phyloP scores from a whole-genome alignment of 768 basidiomycete genomes.

The Cystofilobasidium macerans region DNA sequence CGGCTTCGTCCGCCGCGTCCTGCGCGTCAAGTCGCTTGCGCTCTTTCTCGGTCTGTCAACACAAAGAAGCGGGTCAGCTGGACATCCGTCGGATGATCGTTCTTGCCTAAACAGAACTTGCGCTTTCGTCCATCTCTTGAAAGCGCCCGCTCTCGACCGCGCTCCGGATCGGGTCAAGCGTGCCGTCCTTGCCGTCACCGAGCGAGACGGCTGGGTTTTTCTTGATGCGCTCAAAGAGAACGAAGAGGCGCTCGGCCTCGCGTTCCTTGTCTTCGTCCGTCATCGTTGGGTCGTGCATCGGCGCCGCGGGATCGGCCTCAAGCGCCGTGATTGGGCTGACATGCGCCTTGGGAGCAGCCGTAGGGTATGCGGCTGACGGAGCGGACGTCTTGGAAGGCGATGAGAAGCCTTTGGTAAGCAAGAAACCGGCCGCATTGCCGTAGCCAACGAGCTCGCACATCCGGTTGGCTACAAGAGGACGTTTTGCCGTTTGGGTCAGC shows the following conservation, averaged over 20 bases:
- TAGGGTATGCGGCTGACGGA: slow-evolving; percentile 35
- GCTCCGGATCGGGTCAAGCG: slow-evolving; percentile 42
- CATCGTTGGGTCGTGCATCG: slow-evolving; percentile 48
- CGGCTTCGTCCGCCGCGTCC: slow-evolving; percentile 18
- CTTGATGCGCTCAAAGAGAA: slow-evolving; percentile 80
- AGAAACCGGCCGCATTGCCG: slow-evolving; percentile 86
- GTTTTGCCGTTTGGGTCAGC: too few relatives aligned
- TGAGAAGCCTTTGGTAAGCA: slow-evolving; percentile 75
- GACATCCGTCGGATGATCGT: too few relatives aligned
- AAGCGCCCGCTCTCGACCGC: slow-evolving; percentile 21
- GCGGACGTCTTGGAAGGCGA: slow-evolving; percentile 7
- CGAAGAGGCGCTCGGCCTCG: slow-evolving; percentile 85
- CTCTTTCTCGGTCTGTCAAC: slow-evolving; percentile 4
- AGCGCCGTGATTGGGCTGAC: slow-evolving; percentile 87
- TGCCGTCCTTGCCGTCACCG: slow-evolving; percentile 27
- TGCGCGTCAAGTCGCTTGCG: slow-evolving; percentile 7
- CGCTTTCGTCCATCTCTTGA: slow-evolving; percentile 8
- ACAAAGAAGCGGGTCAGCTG: too few relatives aligned
- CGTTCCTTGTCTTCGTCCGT: slow-evolving; percentile 88
- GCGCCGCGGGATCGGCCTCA: slow-evolving; percentile 12
- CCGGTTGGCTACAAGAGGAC: slow-evolving; percentile 46
- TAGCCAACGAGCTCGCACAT: slow-evolving; percentile 78
- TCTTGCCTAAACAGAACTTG: too few relatives aligned
- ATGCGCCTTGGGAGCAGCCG: slow-evolving; percentile 31
- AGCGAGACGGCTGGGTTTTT: slow-evolving; percentile 42